Evolutionary conservation across 2,329 filamentous ascomycete species (phyloP), one percentile per base, ranked within the genome.

Genomic region (Pyrenophora seminiperda): DNA sequence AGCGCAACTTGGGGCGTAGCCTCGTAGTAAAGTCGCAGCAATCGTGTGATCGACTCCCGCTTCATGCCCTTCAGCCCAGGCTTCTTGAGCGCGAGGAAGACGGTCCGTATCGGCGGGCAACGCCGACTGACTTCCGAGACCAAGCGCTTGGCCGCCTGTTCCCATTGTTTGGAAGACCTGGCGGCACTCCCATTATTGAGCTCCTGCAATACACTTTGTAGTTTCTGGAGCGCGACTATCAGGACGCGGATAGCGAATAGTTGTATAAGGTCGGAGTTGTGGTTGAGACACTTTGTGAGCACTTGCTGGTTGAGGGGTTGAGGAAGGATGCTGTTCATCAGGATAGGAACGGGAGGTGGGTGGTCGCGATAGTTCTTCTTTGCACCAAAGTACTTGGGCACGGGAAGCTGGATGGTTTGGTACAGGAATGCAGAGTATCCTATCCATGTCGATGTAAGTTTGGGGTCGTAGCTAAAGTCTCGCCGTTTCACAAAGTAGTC

Each of bases 391-490:
- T 82, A 83, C 19, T 77, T 68, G 2, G 92, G 92, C 2, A 96
- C 78, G 1, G 87, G 84, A 29, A 95, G 77, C 49, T 87, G 83
- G 37, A 97, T 85, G 1, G 87, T 84, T 53, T 88, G 89, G 72
- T 95, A 96, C 4, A 99, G 76, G 55, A 97, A 90, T 0, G 91
- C 86, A 0, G 91, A 91, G 68, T 95, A 96, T 33, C 93, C 92
- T 60, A 97, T 89, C 94, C 94, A 99, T 0, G 91, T 94, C 36
- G 91, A 87, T 3, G 91, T 94, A 4, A 95, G 80, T 67, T 96
- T 97, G 0, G 94, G 92, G 33, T 97, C 92, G 56, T 96, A 91
- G 0, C 87, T 84, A 64, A 97, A 94, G 45, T 67, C 68, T 18
- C 87, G 83, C 66, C 91, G 92, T 67, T 84, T 86, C 34, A 85